These are phyloP conservation scores for Xerocomellus dryophilus DNA, from an alignment of 768 basidiomycete genomes.

Conservation along the genomic window DNA sequence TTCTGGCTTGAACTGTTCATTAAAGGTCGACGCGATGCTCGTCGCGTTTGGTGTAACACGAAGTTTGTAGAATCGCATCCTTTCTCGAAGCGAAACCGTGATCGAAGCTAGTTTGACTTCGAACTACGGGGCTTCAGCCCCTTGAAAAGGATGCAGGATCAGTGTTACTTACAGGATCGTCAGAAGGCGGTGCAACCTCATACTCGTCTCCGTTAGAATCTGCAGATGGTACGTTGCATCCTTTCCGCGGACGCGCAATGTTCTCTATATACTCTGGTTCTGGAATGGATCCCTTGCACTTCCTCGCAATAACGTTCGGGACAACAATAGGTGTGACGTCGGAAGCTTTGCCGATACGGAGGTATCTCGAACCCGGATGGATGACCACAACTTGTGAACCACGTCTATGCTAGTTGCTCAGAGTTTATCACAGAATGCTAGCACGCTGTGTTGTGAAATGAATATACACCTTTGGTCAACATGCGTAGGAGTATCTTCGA, in stretches of 20 bases:
- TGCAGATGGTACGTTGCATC: constrained; percentile 21
- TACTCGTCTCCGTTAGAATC: constrained; percentile 48
- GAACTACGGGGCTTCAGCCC: constrained; percentile 45
- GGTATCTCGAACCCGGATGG: constrained; percentile 71
- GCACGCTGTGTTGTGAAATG: constrained; percentile 3
- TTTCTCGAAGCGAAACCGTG: constrained; percentile 67
- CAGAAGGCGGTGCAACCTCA: constrained; percentile 43
- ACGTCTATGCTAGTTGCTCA: constrained; percentile 46
- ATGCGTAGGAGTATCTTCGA: constrained; percentile 38
- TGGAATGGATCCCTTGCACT: constrained; percentile 46
- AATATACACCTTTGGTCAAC: constrained; percentile 47
- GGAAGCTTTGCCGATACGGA: constrained; percentile 73
- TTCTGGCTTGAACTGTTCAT: constrained; percentile 80
- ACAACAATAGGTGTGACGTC: constrained; percentile 70
- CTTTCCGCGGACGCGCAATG: constrained; percentile 54
- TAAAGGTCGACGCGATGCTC: constrained; percentile 71
- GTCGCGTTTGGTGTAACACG: constrained; percentile 69
- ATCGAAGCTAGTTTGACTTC: constrained; percentile 74
- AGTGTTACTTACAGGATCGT: constrained; percentile 55
- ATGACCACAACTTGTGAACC: constrained; percentile 78
- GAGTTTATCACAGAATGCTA: constrained; percentile 24
- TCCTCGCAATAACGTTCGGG: constrained; percentile 72
- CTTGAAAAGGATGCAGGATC: neutral
- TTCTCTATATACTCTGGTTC: constrained; percentile 44
- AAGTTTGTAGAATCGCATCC: constrained; percentile 85